Conservation (phyloP, 2,329 filamentous ascomycete genomes). For the Fusarium domesticum region DNA sequence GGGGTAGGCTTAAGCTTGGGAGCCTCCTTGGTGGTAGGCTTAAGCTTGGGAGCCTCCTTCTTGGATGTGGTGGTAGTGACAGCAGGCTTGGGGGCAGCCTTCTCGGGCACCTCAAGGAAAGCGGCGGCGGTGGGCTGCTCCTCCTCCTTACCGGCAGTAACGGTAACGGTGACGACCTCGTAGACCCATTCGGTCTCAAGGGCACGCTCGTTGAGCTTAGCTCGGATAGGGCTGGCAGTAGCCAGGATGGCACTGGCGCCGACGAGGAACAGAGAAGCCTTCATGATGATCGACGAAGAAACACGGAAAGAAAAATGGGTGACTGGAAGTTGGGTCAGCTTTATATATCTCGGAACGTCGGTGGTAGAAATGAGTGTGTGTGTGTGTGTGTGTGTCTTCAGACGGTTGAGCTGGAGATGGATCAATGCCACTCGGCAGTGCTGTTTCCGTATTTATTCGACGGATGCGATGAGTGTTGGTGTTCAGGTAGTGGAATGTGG, state of each 20-base stretch:
- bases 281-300: constrained; percentile 42
- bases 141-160: constrained; percentile 35
- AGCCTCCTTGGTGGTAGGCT: constrained; percentile 4
- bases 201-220: constrained; percentile 38
- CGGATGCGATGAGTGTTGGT: constrained; percentile 19
- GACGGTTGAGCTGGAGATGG: constrained; percentile 10
- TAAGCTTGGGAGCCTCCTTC: constrained; percentile 8
- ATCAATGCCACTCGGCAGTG: constrained; percentile 18
- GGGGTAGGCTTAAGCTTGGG: constrained; percentile 8
- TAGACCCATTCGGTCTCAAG: constrained; percentile 41
- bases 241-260: constrained; percentile 46
- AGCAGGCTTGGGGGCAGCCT: constrained; percentile 9
- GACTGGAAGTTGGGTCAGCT: constrained; percentile 23
- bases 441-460: constrained; percentile 17
- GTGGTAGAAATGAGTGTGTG: neutral
- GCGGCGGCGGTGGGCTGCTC: constrained; percentile 22
- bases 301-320: constrained; percentile 9
- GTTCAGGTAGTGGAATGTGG: constrained; percentile 17
- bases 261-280: constrained; percentile 46
- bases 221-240: constrained; percentile 39
- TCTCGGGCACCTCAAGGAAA: constrained; percentile 23
- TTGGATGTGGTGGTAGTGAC: constrained; percentile 4
- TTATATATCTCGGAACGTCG: constrained; percentile 17
- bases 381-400: constrained; percentile 18
- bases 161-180: constrained; percentile 44